These are phyloP conservation scores for Fusarium robinianum DNA, from an alignment of 2,329 filamentous ascomycete genomes.

Conservation along the genomic window DNA sequence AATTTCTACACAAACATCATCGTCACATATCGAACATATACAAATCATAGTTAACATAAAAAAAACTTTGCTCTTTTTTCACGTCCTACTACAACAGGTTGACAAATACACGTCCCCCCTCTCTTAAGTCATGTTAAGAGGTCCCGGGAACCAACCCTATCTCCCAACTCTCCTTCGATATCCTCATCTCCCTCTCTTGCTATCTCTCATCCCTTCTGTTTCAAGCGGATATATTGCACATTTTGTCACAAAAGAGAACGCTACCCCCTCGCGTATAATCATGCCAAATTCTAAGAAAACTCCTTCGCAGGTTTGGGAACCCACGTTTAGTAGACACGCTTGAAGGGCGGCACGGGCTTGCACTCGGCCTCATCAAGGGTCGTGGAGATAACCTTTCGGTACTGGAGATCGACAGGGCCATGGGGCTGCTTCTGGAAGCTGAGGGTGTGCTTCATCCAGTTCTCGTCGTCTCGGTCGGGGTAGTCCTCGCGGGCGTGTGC, in stretches of 20 bases:
- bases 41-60: too few relatives aligned
- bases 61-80: constrained; percentile 9
- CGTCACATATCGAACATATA: too few relatives aligned
- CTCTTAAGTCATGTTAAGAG: constrained; percentile 7
- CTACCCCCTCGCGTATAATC: constrained; percentile 32
- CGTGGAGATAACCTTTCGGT: constrained; percentile 78
- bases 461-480: constrained; percentile 91
- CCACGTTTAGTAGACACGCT: constrained; percentile 76
- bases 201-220: constrained; percentile 3
- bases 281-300: constrained; percentile 36
- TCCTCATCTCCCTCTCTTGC: constrained; percentile 8
- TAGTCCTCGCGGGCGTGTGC: constrained; percentile 96
- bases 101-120: constrained; percentile 30
- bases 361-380: constrained; percentile 96
- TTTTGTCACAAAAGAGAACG: constrained; percentile 36
- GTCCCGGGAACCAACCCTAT: constrained; percentile 22
- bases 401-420: constrained; percentile 81
- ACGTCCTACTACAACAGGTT: constrained; percentile 29
- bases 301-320: constrained; percentile 18
- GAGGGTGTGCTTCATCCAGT: constrained; percentile 99
- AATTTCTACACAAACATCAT: too few relatives aligned
- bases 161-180: constrained; percentile 11
- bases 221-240: constrained; percentile 37
- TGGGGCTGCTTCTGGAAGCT: constrained; percentile 95
- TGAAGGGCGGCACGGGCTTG: constrained; percentile 95